A percentile compares a stretch with the other conserved stretches of the same genome.
Conservation (phyloP, 2,329 filamentous ascomycete genomes). For the Nigrospora oryzae region DNA sequence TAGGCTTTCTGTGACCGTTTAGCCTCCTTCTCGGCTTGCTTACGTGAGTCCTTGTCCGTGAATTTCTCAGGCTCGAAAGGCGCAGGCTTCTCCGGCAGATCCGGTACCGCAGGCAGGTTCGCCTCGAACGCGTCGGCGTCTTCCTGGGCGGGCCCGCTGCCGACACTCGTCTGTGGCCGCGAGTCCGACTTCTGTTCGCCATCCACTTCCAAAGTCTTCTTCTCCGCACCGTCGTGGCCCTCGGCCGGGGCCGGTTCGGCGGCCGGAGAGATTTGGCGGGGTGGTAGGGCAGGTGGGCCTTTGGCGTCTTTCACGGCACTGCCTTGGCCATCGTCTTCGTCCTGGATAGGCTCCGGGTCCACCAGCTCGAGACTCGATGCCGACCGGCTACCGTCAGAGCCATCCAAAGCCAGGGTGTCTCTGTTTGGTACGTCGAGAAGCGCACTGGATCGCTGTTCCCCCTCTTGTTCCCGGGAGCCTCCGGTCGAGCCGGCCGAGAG, state of each 20-base stretch:
- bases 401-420: neutral
- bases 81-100: conserved; percentile 44
- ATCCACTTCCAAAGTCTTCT: no score
- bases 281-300: neutral
- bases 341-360: conserved; percentile 14
- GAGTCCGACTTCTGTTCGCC: no score
- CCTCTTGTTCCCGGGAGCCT: neutral
- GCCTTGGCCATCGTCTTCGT: conserved; percentile 8
- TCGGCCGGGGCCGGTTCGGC: no score
- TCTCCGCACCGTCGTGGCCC: no score
- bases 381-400: conserved; percentile 8
- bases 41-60: conserved; percentile 56
- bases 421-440: neutral
- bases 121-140: conserved; percentile 3
- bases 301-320: neutral
- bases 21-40: conserved; percentile 61
- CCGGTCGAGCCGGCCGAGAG: neutral
- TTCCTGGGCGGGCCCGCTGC: conserved; percentile 6
- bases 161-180: neutral
- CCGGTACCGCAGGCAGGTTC: conserved; percentile 33
- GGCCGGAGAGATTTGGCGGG: no score
- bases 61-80: conserved; percentile 49
- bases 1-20: conserved; percentile 55
- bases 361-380: conserved; percentile 12
- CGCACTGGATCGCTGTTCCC: neutral